A percentile compares a stretch with the other conserved stretches of the same genome.
Evolutionary conservation across 305 asterid species (phyloP).

Genomic region (Fraxinus dipetala): DNA sequence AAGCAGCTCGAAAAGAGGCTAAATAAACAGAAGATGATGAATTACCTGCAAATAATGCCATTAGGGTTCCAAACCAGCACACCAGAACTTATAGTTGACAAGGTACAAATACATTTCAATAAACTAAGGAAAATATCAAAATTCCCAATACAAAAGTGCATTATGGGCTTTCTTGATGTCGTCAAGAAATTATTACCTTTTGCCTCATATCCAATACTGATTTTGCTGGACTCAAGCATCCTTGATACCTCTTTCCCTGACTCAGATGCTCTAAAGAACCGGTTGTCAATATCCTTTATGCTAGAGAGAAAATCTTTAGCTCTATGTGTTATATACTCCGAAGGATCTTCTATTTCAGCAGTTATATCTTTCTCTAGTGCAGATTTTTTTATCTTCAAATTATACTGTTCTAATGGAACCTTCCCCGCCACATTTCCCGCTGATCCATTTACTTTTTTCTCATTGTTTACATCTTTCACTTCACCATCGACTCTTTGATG

Average conservation of each 20-base stretch:
- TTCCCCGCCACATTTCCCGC: conserved; percentile 32
- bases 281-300: conserved; percentile 83
- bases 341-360: conserved; percentile 87
- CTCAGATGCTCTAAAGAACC: conserved; percentile 95
- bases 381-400: conserved; percentile 37
- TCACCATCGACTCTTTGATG: conserved; percentile 34
- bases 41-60: conserved; percentile 42
- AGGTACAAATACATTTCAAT: background rate
- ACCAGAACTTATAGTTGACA: background rate
- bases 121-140: background rate
- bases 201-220: conserved; percentile 79
- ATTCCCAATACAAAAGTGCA: background rate
- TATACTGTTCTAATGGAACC: conserved; percentile 33
- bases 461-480: conserved; percentile 27
- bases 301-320: conserved; percentile 92
- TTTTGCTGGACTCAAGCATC: conserved; percentile 93
- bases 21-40: conserved; percentile 58
- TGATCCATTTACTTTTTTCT: conserved; percentile 33
- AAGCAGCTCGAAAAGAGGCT: conserved; percentile 57
- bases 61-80: conserved; percentile 1
- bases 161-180: background rate
- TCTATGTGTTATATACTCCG: conserved; percentile 90
- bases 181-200: conserved; percentile 50
- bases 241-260: conserved; percentile 89
- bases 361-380: conserved; percentile 45